Base-by-base conservation (phyloP, 2,329 filamentous ascomycete genomes). In the Aspergillus brunneoviolaceus region DNA sequence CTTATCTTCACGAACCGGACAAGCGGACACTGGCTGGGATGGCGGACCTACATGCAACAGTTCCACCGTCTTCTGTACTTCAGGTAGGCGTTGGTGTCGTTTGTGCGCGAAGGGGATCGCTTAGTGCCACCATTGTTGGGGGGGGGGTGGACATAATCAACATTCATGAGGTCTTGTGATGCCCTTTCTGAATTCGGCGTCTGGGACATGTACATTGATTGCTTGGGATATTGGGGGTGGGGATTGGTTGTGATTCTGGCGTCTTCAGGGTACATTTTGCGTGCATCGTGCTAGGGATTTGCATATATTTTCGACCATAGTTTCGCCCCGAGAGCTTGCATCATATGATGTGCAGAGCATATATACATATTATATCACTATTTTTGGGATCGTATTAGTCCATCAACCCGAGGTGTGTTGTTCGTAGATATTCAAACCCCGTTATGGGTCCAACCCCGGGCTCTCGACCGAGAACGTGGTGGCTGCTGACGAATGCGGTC, bases 151-250 rank as follows among this genome's bases (percentile, higher is more conserved):
- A 57, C 29, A 55, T 55, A 55, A 10, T 33, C 6, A 35, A 19
- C 5, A 31, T 21, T 49, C 25, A 21, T 1, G 49, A 57, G 55
- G 27, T 51, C 33, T 31, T 21, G n/a, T 33, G 25, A 35, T 51
- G 48, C 27, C 49, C 39, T 33, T 45, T 19, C 14, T 23, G 29
- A 29, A 27, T 58, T 21, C 58, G 65, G 68, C 62, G 62, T 67
- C 60, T 57, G 55, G 63, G 59, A 63, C 59, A 59, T 70, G 70
- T 72, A 71, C 58, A 72, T 69, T 65, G 56, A 54, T 63, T 64
- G 63, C 59, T 45, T 45, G 16, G 39, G 51, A 67, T 66, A 66
- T 61, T 62, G 65, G 63, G 51, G 33, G 27, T 29, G 7, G 27
- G 39, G 39, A 16, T 45, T 63, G 59, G 58, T 55, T 57, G 63